Base-by-base conservation (phyloP, 2,329 filamentous ascomycete species). In the Talaromyces sp. region DNA sequence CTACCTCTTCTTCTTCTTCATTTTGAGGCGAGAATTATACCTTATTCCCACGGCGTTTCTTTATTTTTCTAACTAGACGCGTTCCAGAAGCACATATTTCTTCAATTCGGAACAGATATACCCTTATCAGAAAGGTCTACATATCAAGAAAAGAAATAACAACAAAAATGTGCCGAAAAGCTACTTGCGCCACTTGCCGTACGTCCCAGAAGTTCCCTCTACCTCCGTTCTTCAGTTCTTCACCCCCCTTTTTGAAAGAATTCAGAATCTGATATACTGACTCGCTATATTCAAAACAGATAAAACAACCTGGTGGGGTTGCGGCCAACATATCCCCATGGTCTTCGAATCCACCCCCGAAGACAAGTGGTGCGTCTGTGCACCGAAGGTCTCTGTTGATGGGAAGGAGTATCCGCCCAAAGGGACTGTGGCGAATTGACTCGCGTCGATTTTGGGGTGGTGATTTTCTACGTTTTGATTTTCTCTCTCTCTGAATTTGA, bases 141-240 rank as follows among this genome's bases (percentile, higher is more conserved):
- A n/a, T n/a, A n/a, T n/a, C n/a, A n/a, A n/a, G n/a, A n/a, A n/a
- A n/a, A n/a, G n/a, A n/a, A n/a, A n/a, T n/a, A n/a, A n/a, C n/a
- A 40, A 10, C 28, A 36, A 60, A 45, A n/a, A 63, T 61, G 62
- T 62, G 62, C 51, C 53, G 28, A 53, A 52, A 56, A 28, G 39
- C 61, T 19, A 63, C 61, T 33, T 62, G 61, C 60, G 50, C 60
- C 31, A 63, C 57, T 39, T 63, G 61, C 53, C 61, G 61, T 63
- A 57, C 33, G 62, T 63, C 21, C 28, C 19, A 11, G n/a, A n/a
- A 22, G 56, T 36, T 31, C 6, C 40, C 13, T 4, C 11, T 21
- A 19, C 2, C 22, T 28, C 6, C 25, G 17, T 6, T 41, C 19
- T 15, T 5, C 17, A 9, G 13, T 11, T 7, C 48, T 3, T 33